Percentiles rank a stretch among this genome's conserved stretches.
These are phyloP conservation scores for Dissoconium aciculare DNA, from an alignment of 2,329 filamentous ascomycete species.

Conservation along the genomic window DNA sequence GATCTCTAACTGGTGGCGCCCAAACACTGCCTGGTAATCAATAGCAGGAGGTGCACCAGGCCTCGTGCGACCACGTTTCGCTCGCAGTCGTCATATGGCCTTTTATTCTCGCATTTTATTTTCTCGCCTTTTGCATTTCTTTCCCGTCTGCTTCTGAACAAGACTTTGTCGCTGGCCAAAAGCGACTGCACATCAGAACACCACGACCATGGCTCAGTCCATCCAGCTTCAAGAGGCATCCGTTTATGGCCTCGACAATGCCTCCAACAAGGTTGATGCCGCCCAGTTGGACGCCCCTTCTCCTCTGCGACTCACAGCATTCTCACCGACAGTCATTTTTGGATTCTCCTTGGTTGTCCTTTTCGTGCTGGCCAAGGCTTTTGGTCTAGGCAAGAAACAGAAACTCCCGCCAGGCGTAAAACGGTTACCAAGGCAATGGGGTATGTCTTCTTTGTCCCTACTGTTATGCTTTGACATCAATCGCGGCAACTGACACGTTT, in stretches of 20 bases:
- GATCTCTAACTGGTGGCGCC: too few species aligned
- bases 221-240: not conserved
- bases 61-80: too few species aligned
- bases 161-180: not conserved
- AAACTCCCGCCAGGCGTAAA: constrained; percentile 17
- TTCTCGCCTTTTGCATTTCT: not conserved
- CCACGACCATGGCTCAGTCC: not conserved
- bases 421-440: constrained; percentile 15
- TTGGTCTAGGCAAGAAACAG: constrained; percentile 8
- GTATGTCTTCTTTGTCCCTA: too few species aligned
- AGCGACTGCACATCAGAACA: not conserved
- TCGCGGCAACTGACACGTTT: constrained; percentile 1
- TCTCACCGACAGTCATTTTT: constrained; percentile 4
- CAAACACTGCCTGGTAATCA: too few species aligned
- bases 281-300: not conserved
- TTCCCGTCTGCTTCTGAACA: not conserved
- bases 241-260: constrained; percentile 1
- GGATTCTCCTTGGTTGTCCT: constrained; percentile 4
- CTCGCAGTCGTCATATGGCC: too few species aligned
- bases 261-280: not conserved
- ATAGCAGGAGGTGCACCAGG: too few species aligned
- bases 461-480: too few species aligned
- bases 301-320: not conserved
- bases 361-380: constrained; percentile 7
- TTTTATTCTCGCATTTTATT: constrained; percentile 1